Conservation (phyloP, 441 rosid genomes). For the Viola pubescens region DNA sequence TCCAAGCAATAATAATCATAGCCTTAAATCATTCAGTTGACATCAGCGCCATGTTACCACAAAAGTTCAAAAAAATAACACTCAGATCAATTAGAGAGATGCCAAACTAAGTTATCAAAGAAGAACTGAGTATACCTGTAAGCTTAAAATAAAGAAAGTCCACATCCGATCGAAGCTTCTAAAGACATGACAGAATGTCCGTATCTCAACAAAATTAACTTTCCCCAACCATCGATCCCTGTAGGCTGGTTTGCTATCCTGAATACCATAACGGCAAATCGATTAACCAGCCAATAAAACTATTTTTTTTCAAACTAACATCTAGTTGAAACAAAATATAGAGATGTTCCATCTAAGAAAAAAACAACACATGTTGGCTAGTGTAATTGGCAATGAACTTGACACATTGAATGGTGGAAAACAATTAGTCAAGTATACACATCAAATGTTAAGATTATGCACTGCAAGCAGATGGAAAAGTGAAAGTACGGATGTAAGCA, state of each 20-base stretch:
- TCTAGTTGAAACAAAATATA: too few species aligned
- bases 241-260: constrained; percentile 65
- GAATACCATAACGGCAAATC: constrained; percentile 15
- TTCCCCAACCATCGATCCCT: constrained; percentile 87
- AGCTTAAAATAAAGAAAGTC: constrained; percentile 81
- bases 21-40: constrained; percentile 40
- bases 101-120: background rate
- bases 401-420: too few species aligned
- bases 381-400: too few species aligned
- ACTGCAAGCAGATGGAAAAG: background rate
- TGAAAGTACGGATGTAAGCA: background rate
- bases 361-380: too few species aligned
- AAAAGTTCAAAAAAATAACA: background rate
- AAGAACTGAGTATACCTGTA: constrained; percentile 53
- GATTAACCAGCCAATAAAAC: background rate
- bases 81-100: constrained; percentile 8
- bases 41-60: constrained; percentile 21
- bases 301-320: too few species aligned
- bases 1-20: constrained; percentile 96
- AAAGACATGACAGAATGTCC: constrained; percentile 93
- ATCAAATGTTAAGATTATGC: too few species aligned
- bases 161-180: constrained; percentile 99
- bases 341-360: too few species aligned
- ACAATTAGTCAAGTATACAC: too few species aligned
- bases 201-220: constrained; percentile 96